Base-by-base conservation (phyloP, 306 rosid species). In the Dryas alaskensis region DNA sequence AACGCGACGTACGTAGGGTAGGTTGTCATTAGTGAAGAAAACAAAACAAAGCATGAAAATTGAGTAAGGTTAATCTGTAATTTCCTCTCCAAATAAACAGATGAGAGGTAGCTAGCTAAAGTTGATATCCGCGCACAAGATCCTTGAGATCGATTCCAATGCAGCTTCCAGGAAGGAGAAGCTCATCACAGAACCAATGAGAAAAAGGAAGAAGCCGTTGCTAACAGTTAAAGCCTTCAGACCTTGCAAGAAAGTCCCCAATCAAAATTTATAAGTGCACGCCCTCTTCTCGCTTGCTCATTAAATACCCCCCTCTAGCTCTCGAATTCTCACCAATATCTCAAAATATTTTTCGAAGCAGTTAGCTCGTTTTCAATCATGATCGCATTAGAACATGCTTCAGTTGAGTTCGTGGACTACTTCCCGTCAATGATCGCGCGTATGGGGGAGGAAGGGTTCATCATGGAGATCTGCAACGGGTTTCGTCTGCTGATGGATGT, bases 401-500 rank as follows among this genome's bases (percentile, higher is more conserved):
- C 76, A 0, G 70, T 78, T 4, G 87, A 87, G 7, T 89, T 89
- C 53, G 88, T 87, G 80, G 95, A 89, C 70, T 78, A 67, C 66
- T 89, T 89, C 55, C 95, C 95, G 1, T 85, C 95, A 48, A 87
- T 89, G 95, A 55, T 89, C 0, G 75, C 81, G 8, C 57, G 79
- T 10, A 4, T 89, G n/a, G 95, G 95, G 2, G 80, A 75, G 0
- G 92, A 89, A 70, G 87, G 84, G 39, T 89, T 89, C 54, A 69
- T 89, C 0, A 81, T 77, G 4, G 95, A 87, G 72, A 88, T 89
- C 12, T 81, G 86, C 83, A 76, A 50, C 16, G 90, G 92, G n/a
- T 87, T 89, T 63, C 83, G 82, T 5, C 39, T 87, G 71, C 86
- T 89, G 58, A 89, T 89, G 95, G 95, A 89, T 60, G 84, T 73